Base-by-base conservation (phyloP, 2,329 filamentous ascomycete species). In the Chrysoporthe puriensis region DNA sequence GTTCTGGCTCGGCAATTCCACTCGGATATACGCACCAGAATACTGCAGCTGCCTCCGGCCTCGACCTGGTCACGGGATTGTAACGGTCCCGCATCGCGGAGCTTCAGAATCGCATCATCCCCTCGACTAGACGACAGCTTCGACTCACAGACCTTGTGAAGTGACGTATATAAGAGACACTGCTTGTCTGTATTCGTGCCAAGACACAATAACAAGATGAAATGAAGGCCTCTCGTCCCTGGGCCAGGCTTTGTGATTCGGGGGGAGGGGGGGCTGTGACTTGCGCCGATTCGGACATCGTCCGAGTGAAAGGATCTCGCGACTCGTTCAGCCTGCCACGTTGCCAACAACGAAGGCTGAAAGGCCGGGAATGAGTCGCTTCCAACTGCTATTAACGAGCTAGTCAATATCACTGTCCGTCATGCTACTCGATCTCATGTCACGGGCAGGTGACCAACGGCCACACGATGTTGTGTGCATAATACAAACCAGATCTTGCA, bases 221-320 rank as follows among this genome's bases (percentile, higher is more conserved):
- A 40, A 40, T 40, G 36, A 40, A 40, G 36, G 26, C 26, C 36
- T 34, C 26, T 54, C 26, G 21, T 16, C 26, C 21, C 13, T 13
- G 26, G 7, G 50, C 50, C 21, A 21, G 48, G n/a, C 48, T 13
- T 52, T 52, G 21, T 32, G 21, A 52, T 6, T 52, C 11, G 14
- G 48, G 14, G 48, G 8, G 13, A 50, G 48, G 48, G 50, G 61
- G 26, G 57, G 32, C 64, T 56, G 32, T 66, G 56, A 63, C 67
- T 60, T 61, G 42, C 43, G 40, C 32, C n/a, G 63, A 16, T 32
- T 54, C 67, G 67, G 67, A 42, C 59, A 67, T 50, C 61, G 67
- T 69, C 67, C 67, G 67, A 64, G 40, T 16, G 61, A 63, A 58
- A 56, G 21, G 61, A 48, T 69, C 42, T 56, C 50, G 61, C 67